phyloP scores from a whole-genome alignment of 495 filamentous ascomycete species.

The Hyaloscypha variabilis region DNA sequence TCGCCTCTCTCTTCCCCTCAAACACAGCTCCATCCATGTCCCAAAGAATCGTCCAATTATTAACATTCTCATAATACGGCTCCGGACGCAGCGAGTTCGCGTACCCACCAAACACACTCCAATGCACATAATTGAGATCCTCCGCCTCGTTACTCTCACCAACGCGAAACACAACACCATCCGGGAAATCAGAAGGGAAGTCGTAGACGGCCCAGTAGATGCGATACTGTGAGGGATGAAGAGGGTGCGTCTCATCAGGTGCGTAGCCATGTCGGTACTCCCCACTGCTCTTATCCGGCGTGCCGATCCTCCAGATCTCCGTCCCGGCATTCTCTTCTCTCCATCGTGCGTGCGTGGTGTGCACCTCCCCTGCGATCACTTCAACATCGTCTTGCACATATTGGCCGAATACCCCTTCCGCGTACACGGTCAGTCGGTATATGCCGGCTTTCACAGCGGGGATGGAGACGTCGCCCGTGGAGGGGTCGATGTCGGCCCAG shows the following conservation, averaged over 20 bases:
- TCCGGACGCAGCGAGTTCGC: constrained; percentile 36
- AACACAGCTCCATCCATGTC: constrained; percentile 36
- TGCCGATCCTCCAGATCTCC: constrained; percentile 58
- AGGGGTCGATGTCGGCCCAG: constrained; percentile 51
- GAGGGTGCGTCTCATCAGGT: constrained; percentile 44
- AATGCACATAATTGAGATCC: constrained; percentile 58
- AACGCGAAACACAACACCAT: constrained; percentile 53
- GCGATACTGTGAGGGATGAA: constrained; percentile 51
- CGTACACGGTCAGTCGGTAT: constrained; percentile 60
- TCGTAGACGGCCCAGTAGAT: constrained; percentile 60
- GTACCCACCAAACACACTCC: constrained; percentile 53
- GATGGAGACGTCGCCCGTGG: constrained; percentile 47
- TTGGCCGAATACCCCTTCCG: constrained; percentile 58
- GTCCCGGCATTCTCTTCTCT: constrained; percentile 49
- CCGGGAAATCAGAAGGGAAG: constrained; percentile 54
- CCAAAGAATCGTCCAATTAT: constrained; percentile 58
- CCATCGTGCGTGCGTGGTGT: constrained; percentile 42
- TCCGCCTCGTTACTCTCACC: constrained; percentile 44
- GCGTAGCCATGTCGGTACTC: constrained; percentile 56
- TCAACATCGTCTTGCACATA: constrained; percentile 46
- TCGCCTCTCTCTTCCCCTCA: constrained; percentile 40
- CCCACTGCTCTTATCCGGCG: constrained; percentile 55
- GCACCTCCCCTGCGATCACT: constrained; percentile 39
- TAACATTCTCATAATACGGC: constrained; percentile 39
- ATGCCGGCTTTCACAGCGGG: constrained; percentile 50